These are phyloP conservation scores for Handroanthus guayacan DNA, from an alignment of 257 asterid species.

Conservation along the genomic window DNA sequence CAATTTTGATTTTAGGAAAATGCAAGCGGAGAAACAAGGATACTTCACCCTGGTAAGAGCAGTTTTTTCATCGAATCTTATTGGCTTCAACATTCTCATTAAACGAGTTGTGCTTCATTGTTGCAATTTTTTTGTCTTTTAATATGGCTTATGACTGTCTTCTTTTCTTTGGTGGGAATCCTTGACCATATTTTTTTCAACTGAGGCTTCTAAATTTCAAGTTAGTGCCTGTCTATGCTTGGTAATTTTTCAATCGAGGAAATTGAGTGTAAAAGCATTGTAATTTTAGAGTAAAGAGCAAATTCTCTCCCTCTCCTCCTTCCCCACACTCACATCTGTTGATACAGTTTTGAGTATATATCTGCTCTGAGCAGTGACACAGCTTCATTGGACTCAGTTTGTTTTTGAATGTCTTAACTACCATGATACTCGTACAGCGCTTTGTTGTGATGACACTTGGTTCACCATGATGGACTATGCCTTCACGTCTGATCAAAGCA, in stretches of 20 bases:
- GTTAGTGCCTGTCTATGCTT: not conserved
- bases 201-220: not conserved
- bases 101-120: not conserved
- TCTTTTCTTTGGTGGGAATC: not conserved
- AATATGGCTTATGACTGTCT: not conserved
- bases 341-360: not conserved
- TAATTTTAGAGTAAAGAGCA: not conserved
- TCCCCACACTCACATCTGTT: too few relatives aligned
- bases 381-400: not conserved
- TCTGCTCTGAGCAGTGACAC: not conserved
- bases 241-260: not conserved
- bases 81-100: slow-evolving; percentile 1
- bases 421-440: not conserved
- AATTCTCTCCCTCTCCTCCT: not conserved
- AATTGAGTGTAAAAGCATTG: not conserved
- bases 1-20: slow-evolving; percentile 65
- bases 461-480: not conserved
- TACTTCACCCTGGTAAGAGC: slow-evolving; percentile 82
- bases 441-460: not conserved
- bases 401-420: not conserved
- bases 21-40: slow-evolving; percentile 94
- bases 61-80: slow-evolving; percentile 9
- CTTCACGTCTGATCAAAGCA: not conserved
- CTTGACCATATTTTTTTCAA: not conserved
- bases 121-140: not conserved